A percentile compares a stretch with the other conserved stretches of the same genome.
Evolutionary conservation across 176 grass and related monocot genomes (phyloP).

Genomic region (Oryza glaberrima): DNA sequence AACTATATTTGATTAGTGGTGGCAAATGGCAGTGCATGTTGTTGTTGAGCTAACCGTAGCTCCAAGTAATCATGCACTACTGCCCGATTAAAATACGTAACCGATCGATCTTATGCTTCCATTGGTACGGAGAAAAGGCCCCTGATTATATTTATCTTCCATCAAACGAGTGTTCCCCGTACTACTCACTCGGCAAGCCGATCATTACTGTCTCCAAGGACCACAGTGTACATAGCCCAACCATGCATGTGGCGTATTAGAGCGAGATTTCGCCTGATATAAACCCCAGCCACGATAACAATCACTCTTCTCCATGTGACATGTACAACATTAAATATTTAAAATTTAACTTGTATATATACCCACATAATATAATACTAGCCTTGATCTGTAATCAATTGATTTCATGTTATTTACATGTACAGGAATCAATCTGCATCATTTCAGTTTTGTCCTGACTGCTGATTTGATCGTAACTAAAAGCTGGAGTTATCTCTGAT

Average conservation of each 20-base stretch:
- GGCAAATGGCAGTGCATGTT: conserved; percentile 19
- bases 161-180: background rate
- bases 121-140: background rate
- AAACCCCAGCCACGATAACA: background rate
- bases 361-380: background rate
- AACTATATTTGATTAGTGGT: background rate
- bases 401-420: background rate
- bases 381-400: background rate
- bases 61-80: background rate
- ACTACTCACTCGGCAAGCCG: background rate
- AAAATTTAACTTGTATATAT: background rate
- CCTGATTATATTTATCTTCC: background rate
- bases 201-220: conserved; percentile 47
- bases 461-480: no score
- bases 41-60: conserved; percentile 28
- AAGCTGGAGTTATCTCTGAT: background rate
- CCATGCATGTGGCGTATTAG: background rate
- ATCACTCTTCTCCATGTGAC: background rate
- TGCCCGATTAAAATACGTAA: background rate
- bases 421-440: background rate
- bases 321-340: background rate
- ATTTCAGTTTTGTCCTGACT: background rate
- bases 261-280: background rate
- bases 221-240: background rate
- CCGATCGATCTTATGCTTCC: background rate